Percentiles rank a stretch among this genome's conserved stretches.
These are phyloP conservation scores for Torulaspora globosa DNA, from an alignment of 1,139 yeast genomes.

Conservation along the genomic window DNA sequence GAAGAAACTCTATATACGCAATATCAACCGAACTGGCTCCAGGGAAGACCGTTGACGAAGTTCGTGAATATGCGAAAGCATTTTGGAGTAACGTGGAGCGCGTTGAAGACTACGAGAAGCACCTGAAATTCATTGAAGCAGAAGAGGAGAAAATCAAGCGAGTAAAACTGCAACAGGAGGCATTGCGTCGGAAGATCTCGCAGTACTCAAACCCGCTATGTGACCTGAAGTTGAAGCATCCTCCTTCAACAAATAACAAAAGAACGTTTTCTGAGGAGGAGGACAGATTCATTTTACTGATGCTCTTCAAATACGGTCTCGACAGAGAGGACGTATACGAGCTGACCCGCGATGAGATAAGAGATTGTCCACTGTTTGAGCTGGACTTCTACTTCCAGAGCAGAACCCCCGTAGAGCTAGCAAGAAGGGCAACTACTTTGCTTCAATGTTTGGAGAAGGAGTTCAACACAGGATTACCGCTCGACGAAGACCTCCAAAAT, in stretches of 20 bases:
- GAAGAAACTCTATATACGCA: slow-evolving; percentile 58
- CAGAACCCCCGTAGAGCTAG: slow-evolving; percentile 58
- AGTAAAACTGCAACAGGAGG: slow-evolving; percentile 58
- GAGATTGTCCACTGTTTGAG: slow-evolving; percentile 58
- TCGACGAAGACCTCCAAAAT: slow-evolving; percentile 28
- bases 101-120: slow-evolving; percentile 70
- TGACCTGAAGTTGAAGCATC: slow-evolving; percentile 55
- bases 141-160: slow-evolving; percentile 69
- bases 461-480: slow-evolving; percentile 34
- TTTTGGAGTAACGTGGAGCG: slow-evolving; percentile 65
- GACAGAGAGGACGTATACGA: slow-evolving; percentile 65
- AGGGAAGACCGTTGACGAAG: slow-evolving; percentile 61
- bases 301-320: slow-evolving; percentile 60
- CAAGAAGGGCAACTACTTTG: slow-evolving; percentile 65
- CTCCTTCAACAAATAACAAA: slow-evolving; percentile 59
- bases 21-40: slow-evolving; percentile 61
- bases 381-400: slow-evolving; percentile 71
- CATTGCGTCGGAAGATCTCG: slow-evolving; percentile 58
- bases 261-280: slow-evolving; percentile 68
- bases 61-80: slow-evolving; percentile 57
- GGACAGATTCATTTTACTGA: slow-evolving; percentile 64
- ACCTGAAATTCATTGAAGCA: slow-evolving; percentile 60
- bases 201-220: slow-evolving; percentile 61
- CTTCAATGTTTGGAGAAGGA: slow-evolving; percentile 64
- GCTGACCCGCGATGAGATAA: slow-evolving; percentile 55